Conservation (phyloP, 2,329 filamentous ascomycete species). For the Fusarium sarcochroum region DNA sequence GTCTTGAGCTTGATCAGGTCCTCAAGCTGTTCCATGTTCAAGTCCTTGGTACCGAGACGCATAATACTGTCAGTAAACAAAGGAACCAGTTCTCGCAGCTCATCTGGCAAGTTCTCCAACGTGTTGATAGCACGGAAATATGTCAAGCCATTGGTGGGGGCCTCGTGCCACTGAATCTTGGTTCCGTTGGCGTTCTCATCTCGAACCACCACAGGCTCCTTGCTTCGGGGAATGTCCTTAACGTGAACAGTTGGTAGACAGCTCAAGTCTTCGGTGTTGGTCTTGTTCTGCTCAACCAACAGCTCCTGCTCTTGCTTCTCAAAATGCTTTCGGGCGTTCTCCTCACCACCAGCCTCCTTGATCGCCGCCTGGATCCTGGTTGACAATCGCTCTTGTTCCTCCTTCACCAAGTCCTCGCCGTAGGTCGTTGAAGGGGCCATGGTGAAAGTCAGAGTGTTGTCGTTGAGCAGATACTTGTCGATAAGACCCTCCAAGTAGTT, state of each 20-base stretch:
- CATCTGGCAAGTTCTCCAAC: slow-evolving; percentile 83
- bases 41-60: slow-evolving; percentile 89
- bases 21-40: slow-evolving; percentile 94
- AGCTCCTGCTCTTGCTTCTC: slow-evolving; percentile 85
- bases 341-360: slow-evolving; percentile 76
- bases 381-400: slow-evolving; percentile 82
- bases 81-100: slow-evolving; percentile 86
- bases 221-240: slow-evolving; percentile 86
- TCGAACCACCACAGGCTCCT: slow-evolving; percentile 71
- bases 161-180: slow-evolving; percentile 89
- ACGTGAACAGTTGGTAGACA: slow-evolving; percentile 91
- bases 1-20: slow-evolving; percentile 97
- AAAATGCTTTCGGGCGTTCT: slow-evolving; percentile 79
- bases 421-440: slow-evolving; percentile 90
- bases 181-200: slow-evolving; percentile 77
- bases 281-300: slow-evolving; percentile 85
- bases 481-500: slow-evolving; percentile 87
- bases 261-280: slow-evolving; percentile 86
- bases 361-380: slow-evolving; percentile 80
- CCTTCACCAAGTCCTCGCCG: slow-evolving; percentile 78
- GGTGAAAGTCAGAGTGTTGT: slow-evolving; percentile 90
- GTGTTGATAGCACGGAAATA: slow-evolving; percentile 94
- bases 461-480: slow-evolving; percentile 90
- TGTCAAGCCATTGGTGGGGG: slow-evolving; percentile 93
- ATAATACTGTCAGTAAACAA: slow-evolving; percentile 94